Evolutionary conservation across 2,329 filamentous ascomycete genomes (phyloP), one percentile per base, ranked within the genome.

Genomic region (Hansfordia pulvinata): DNA sequence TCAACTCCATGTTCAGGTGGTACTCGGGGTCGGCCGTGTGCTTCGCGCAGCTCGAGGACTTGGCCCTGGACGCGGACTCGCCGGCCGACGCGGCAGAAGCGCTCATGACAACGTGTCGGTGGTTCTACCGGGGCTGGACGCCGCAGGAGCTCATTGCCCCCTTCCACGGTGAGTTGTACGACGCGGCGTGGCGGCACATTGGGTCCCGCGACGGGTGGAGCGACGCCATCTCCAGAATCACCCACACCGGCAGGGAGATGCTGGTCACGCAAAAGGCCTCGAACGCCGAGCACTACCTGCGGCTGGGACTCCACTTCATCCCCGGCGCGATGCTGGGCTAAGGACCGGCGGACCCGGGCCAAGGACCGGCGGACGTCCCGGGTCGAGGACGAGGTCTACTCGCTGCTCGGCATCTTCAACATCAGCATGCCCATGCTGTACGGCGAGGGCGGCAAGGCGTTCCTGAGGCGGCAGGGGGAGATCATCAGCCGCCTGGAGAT

Each of bases 71-170:
- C 4, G 19, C 12, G 14, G 17, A 7, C 19, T 10, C 15, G 14
- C n/a, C n/a, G n/a, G n/a, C n/a, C n/a, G n/a, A n/a, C n/a, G n/a
- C n/a, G n/a, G n/a, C n/a, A n/a, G n/a, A n/a, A n/a, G n/a, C n/a
- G n/a, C n/a, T n/a, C 3, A 18, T 24, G 6, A 24, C 13, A 20
- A 16, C 10, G 10, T 28, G 17, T 15, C 30, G 30, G 17, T 35
- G 30, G 30, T 32, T 30, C 9, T 19, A 17, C 10, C 25, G 32
- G 23, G 30, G 32, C 8, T 37, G 31, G 33, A 34, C 34, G 8
- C 28, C 39, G 15, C 30, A 39, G 20, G 32, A 39, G 17, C 20
- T 39, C 3, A 29, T 39, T 7, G 36, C 38, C 2, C 34, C 35
- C 6, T 23, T 11, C 6, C 6, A 21, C 10, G 19, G 37, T 21